phyloP scores from a whole-genome alignment of 352 stramenopile species.

The Elongisporangium undulatum region DNA sequence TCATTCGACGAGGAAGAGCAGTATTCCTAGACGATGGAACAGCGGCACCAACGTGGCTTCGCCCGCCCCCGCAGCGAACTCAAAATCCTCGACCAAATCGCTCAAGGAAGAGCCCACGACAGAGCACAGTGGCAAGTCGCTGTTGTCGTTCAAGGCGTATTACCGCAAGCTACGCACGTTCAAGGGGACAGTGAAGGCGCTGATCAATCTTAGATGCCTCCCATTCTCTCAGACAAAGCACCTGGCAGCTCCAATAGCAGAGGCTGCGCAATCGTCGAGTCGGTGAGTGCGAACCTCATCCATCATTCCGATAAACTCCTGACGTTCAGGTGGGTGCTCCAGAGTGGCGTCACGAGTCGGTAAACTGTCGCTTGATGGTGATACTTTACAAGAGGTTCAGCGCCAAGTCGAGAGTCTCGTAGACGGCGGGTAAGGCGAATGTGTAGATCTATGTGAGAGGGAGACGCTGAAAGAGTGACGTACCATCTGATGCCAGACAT shows the following conservation, averaged over 20 bases:
- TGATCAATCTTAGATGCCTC: constrained; percentile 46
- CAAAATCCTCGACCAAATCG: not conserved
- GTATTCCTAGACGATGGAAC: constrained; percentile 21
- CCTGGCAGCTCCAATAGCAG: not conserved
- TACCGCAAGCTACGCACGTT: constrained; percentile 69
- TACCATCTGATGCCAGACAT: constrained; percentile 26
- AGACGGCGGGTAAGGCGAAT: constrained; percentile 34
- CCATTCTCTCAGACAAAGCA: not conserved
- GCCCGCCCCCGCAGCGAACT: constrained; percentile 1
- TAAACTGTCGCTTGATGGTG: constrained; percentile 34
- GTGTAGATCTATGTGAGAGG: not conserved
- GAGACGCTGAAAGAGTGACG: not conserved
- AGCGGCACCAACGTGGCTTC: constrained; percentile 1
- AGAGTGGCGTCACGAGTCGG: constrained; percentile 20
- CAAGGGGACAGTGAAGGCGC: constrained; percentile 57
- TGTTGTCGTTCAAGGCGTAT: constrained; percentile 62
- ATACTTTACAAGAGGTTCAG: constrained; percentile 31
- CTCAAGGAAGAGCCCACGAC: constrained; percentile 5
- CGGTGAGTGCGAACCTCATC: not conserved
- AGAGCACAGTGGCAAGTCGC: constrained; percentile 19
- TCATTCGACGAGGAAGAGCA: constrained; percentile 8
- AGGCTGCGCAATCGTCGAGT: not conserved
- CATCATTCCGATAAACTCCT: not conserved
- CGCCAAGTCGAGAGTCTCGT: constrained; percentile 62
- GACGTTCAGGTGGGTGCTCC: not conserved